Percentiles rank a stretch among this genome's conserved stretches.
phyloP scores from a whole-genome alignment of 768 basidiomycete genomes.

The Kwoniella europaea region DNA sequence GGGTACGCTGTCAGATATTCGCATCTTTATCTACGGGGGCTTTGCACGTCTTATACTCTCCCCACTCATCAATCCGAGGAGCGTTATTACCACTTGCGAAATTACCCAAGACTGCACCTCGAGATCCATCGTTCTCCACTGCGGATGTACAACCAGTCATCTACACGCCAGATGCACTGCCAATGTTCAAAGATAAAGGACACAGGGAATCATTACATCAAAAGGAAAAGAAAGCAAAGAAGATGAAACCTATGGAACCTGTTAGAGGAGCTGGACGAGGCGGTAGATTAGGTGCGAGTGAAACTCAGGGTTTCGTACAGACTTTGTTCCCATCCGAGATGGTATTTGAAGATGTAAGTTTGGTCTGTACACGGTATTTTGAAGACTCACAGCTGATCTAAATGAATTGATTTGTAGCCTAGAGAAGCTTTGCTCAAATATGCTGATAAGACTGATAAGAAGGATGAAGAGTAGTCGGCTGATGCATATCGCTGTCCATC shows the following conservation, averaged over 20 bases:
- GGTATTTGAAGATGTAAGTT: slow-evolving; percentile 86
- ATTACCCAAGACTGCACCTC: slow-evolving; percentile 78
- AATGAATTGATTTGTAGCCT: slow-evolving; percentile 66
- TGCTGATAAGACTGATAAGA: slow-evolving; percentile 72
- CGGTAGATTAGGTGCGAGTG: slow-evolving; percentile 93
- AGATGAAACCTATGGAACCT: slow-evolving; percentile 87
- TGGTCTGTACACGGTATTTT: background rate
- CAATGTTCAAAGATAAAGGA: slow-evolving; percentile 88
- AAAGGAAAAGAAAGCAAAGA: slow-evolving; percentile 89
- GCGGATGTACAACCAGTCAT: slow-evolving; percentile 84
- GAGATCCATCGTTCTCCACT: slow-evolving; percentile 73
- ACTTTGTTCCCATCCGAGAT: slow-evolving; percentile 68
- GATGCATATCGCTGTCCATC: background rate
- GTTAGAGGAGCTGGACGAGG: slow-evolving; percentile 91
- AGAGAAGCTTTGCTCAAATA: slow-evolving; percentile 96
- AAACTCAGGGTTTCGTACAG: slow-evolving; percentile 95
- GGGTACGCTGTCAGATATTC: slow-evolving; percentile 68
- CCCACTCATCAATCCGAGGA: slow-evolving; percentile 84
- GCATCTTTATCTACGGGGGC: slow-evolving; percentile 84
- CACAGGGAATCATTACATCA: slow-evolving; percentile 72
- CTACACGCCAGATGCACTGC: slow-evolving; percentile 85
- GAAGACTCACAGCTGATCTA: slow-evolving; percentile 6
- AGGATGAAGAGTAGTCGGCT: slow-evolving; percentile 62
- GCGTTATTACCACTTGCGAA: slow-evolving; percentile 87
- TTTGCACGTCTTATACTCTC: slow-evolving; percentile 90